Evolutionary conservation across 495 filamentous ascomycete species (phyloP).

Genomic region (Immersiella caudata): DNA sequence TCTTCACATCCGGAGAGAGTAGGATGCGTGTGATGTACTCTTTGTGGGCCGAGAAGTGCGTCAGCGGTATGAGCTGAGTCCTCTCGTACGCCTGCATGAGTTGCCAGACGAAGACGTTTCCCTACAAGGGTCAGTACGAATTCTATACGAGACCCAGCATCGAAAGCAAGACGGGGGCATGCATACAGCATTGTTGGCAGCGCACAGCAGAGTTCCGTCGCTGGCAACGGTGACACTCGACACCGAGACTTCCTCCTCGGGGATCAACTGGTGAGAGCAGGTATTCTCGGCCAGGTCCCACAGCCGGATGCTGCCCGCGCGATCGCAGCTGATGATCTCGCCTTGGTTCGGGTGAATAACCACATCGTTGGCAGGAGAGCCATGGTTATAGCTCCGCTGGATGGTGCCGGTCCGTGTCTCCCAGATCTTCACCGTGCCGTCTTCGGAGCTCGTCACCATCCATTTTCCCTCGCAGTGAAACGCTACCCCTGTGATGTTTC

Average conservation of each 20-base stretch:
- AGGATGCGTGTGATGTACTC: slow-evolving; percentile 95
- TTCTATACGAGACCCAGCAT: neutral
- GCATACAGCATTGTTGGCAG: slow-evolving; percentile 86
- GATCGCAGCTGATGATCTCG: slow-evolving; percentile 94
- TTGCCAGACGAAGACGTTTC: slow-evolving; percentile 95
- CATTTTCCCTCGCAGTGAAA: slow-evolving; percentile 99
- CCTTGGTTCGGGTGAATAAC: slow-evolving; percentile 99
- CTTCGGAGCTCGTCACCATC: slow-evolving; percentile 99
- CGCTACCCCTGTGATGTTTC: slow-evolving; percentile 92
- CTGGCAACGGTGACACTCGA: slow-evolving; percentile 94
- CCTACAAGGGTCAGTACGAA: slow-evolving; percentile 52
- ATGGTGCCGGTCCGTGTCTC: slow-evolving; percentile 86
- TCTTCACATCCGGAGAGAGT: slow-evolving; percentile 94
- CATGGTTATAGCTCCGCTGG: slow-evolving; percentile 90
- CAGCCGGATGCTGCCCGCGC: slow-evolving; percentile 87
- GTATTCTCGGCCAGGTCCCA: slow-evolving; percentile 98
- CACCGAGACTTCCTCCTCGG: slow-evolving; percentile 91
- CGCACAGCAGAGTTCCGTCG: slow-evolving; percentile 91
- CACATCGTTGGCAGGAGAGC: slow-evolving; percentile 86
- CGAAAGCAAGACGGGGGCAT: neutral
- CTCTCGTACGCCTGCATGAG: slow-evolving; percentile 81
- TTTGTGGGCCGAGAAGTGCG: slow-evolving; percentile 88
- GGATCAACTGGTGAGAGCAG: slow-evolving; percentile 94
- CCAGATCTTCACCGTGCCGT: slow-evolving; percentile 98
- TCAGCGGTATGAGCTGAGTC: slow-evolving; percentile 87